Evolutionary conservation across 2,329 filamentous ascomycete species (phyloP).

Genomic region (Xylaria sp.): DNA sequence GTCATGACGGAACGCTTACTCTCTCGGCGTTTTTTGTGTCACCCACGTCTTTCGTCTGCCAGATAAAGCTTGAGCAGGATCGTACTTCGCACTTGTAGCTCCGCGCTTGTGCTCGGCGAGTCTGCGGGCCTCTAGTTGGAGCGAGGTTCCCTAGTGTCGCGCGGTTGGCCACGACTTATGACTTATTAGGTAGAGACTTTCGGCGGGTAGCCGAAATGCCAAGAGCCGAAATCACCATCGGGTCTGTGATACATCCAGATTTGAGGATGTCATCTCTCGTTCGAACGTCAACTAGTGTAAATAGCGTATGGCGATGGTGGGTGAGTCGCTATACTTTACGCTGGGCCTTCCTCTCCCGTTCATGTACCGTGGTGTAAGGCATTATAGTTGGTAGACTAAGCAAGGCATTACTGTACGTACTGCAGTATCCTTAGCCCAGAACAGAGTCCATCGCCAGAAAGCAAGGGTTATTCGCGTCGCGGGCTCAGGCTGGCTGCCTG

Average conservation of each 20-base stretch:
- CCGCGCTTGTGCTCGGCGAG: constrained; percentile 31
- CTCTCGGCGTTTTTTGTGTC: constrained; percentile 36
- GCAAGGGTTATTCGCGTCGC: constrained; percentile 36
- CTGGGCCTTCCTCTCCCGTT: constrained; percentile 20
- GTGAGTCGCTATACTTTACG: constrained; percentile 15
- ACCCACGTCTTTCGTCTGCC: constrained; percentile 20
- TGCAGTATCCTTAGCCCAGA: constrained; percentile 23
- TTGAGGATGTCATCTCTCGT: constrained; percentile 18
- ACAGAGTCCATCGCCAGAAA: constrained; percentile 29
- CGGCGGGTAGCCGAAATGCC: constrained; percentile 22
- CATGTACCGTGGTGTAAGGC: not conserved
- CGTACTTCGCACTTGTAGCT: not conserved
- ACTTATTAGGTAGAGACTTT: constrained; percentile 19
- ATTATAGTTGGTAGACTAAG: constrained; percentile 20
- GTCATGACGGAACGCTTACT: constrained; percentile 29
- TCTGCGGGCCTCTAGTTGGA: constrained; percentile 26
- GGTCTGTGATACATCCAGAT: constrained; percentile 11
- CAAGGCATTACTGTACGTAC: constrained; percentile 33
- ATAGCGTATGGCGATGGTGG: not conserved
- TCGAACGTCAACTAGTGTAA: constrained; percentile 16
- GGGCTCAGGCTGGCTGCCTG: constrained; percentile 35
- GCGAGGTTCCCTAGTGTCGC: constrained; percentile 32
- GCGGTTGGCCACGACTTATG: constrained; percentile 14
- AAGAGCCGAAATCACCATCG: constrained; percentile 12
- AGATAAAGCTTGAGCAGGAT: constrained; percentile 12